These are phyloP conservation scores for Coemansia biformis DNA, from an alignment of 192 early-diverging fungal genomes.

Conservation along the genomic window DNA sequence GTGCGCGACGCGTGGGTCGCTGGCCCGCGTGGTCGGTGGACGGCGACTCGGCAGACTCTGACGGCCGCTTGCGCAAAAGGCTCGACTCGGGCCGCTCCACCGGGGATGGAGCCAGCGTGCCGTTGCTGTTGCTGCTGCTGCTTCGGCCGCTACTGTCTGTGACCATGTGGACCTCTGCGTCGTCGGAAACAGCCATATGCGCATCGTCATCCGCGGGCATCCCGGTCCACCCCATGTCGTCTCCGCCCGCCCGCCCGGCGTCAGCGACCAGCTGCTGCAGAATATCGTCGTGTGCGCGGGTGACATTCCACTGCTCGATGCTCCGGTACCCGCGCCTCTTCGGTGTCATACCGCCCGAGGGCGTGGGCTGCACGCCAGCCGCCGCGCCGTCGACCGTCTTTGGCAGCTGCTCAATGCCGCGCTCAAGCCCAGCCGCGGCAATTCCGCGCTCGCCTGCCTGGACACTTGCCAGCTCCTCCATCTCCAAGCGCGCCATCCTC, in stretches of 20 bases:
- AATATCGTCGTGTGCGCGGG: constrained; percentile 16
- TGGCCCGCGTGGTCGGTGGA: background rate
- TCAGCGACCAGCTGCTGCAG: constrained; percentile 4
- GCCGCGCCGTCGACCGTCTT: no score
- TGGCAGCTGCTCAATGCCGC: no score
- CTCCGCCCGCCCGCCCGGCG: background rate
- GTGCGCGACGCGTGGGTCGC: constrained; percentile 14
- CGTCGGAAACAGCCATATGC: background rate
- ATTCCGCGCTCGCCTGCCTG: no score
- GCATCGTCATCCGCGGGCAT: constrained; percentile 2
- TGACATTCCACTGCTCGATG: constrained; percentile 22
- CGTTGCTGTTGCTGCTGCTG: no score
- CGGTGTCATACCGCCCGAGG: constrained; percentile 6
- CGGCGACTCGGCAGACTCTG: constrained; percentile 14
- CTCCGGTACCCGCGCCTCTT: background rate
- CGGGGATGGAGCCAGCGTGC: no score
- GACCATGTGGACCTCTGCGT: background rate
- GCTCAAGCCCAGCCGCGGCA: no score
- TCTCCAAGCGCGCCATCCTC: no score
- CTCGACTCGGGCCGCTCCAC: background rate
- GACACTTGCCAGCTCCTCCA: no score
- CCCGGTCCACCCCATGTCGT: constrained; percentile 27
- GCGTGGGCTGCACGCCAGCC: constrained; percentile 5
- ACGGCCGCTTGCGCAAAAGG: constrained; percentile 27
- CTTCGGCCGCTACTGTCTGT: no score